Conservation (phyloP, 1,139 yeast species). For the Meyerozyma athensensis region DNA sequence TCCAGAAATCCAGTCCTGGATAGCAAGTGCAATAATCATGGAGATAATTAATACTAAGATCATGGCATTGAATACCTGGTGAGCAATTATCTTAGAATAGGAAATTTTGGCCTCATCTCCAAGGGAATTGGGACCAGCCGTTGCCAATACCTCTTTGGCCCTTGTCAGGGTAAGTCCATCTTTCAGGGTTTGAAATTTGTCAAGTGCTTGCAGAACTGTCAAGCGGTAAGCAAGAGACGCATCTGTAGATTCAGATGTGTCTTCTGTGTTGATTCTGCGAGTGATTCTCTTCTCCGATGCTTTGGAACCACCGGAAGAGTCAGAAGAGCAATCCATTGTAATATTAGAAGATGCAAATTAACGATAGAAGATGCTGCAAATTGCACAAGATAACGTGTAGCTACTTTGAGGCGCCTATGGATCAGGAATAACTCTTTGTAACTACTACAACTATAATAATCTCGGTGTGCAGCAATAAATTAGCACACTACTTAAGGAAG, state of each 20-base stretch:
- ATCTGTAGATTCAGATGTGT: not conserved
- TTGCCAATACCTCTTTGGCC: slow-evolving; percentile 10
- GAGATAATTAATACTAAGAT: slow-evolving; percentile 68
- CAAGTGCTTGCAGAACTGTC: slow-evolving; percentile 11
- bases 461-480: no score
- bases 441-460: not conserved
- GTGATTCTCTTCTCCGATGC: not conserved
- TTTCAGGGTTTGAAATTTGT: slow-evolving; percentile 11
- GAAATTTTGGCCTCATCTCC: slow-evolving; percentile 62
- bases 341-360: no score
- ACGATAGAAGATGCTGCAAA: not conserved
- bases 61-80: slow-evolving; percentile 79
- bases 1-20: slow-evolving; percentile 77
- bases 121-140: slow-evolving; percentile 55
- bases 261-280: slow-evolving; percentile 3
- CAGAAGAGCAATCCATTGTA: not conserved
- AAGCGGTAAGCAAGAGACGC: slow-evolving; percentile 13
- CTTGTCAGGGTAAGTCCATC: slow-evolving; percentile 14
- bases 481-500: no score
- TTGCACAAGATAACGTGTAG: not conserved
- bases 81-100: slow-evolving; percentile 52
- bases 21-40: slow-evolving; percentile 71
- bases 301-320: not conserved
- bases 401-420: not conserved
- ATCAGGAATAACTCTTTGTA: not conserved